Evolutionary conservation across 768 basidiomycete species (phyloP).

Genomic region (Coprinopsis cinerea): DNA sequence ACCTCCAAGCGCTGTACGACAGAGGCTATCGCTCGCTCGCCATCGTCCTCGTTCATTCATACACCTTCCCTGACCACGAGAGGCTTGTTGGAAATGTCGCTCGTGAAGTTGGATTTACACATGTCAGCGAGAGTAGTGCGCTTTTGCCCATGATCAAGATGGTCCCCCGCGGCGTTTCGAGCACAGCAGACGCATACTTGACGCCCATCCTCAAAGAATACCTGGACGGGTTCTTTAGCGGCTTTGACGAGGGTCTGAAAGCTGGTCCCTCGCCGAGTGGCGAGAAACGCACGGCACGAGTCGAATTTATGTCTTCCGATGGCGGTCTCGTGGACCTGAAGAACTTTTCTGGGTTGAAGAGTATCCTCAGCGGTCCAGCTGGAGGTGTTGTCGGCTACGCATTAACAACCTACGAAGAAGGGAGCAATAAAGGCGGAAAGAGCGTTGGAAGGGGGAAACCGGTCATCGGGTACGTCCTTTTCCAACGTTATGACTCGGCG

Average conservation of each 20-base stretch:
- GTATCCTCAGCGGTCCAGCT: constrained; percentile 88
- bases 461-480: constrained; percentile 68
- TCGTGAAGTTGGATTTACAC: constrained; percentile 75
- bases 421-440: constrained; percentile 20
- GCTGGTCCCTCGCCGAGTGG: constrained; percentile 33
- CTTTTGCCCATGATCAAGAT: constrained; percentile 87
- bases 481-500: not conserved
- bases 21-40: constrained; percentile 87
- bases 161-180: constrained; percentile 87
- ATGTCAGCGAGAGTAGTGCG: constrained; percentile 83
- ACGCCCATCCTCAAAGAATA: constrained; percentile 84
- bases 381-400: constrained; percentile 97
- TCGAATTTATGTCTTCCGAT: constrained; percentile 96
- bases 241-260: constrained; percentile 73
- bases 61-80: constrained; percentile 88
- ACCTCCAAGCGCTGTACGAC: constrained; percentile 67
- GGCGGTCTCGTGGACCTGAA: constrained; percentile 75
- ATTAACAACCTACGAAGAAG: constrained; percentile 82
- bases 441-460: constrained; percentile 40
- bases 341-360: constrained; percentile 91
- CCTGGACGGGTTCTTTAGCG: constrained; percentile 85
- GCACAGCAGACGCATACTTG: constrained; percentile 92
- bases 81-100: constrained; percentile 65
- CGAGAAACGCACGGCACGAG: constrained; percentile 52
- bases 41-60: constrained; percentile 87